These are phyloP conservation scores for Boehmeria nivea DNA, from an alignment of 306 rosid species.

Conservation along the genomic window DNA sequence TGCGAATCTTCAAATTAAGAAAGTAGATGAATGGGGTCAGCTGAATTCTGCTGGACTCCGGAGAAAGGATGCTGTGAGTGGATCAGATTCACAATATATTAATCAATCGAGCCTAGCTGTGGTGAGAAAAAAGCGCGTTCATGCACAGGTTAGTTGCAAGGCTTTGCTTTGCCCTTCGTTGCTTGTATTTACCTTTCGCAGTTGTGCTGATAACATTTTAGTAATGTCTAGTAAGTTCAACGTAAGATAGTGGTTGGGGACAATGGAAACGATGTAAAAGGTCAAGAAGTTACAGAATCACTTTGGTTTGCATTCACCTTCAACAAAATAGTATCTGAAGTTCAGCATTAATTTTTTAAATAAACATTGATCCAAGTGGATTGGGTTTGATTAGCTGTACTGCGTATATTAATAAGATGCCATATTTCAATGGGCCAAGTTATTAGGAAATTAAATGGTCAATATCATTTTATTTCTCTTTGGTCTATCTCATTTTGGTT, in stretches of 20 bases:
- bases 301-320: neutral
- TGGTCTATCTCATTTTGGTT: constrained; percentile 17
- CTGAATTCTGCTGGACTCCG: constrained; percentile 45
- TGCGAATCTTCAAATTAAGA: constrained; percentile 51
- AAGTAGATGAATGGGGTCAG: constrained; percentile 54
- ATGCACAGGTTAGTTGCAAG: constrained; percentile 57
- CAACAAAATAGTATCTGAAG: too few relatives aligned
- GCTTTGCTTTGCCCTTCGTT: constrained; percentile 19
- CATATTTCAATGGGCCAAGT: too few relatives aligned
- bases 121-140: constrained; percentile 79
- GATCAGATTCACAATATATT: constrained; percentile 55
- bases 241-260: constrained; percentile 15
- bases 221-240: constrained; percentile 7
- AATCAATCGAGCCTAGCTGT: constrained; percentile 67
- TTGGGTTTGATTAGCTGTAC: too few relatives aligned
- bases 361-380: too few relatives aligned
- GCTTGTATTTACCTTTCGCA: neutral
- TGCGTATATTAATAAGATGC: too few relatives aligned
- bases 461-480: neutral
- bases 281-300: neutral
- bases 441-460: too few relatives aligned
- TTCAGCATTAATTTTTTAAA: too few relatives aligned
- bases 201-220: neutral
- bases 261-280: neutral
- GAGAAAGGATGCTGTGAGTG: constrained; percentile 65